phyloP scores from a whole-genome alignment of 305 asterid genomes.

The Fraxinus nigra region DNA sequence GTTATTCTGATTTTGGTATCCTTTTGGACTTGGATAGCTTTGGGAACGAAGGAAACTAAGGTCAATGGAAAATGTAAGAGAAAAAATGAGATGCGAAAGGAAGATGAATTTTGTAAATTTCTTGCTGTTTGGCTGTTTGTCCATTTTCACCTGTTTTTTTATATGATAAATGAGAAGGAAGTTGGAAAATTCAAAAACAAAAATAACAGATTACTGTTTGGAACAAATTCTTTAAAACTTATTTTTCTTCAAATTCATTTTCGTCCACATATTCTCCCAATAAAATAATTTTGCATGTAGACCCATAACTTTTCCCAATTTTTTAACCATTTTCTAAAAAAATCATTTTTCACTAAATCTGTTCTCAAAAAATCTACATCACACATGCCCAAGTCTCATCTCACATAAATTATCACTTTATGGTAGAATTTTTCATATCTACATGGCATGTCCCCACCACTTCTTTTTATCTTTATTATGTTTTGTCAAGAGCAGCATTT shows the following conservation, averaged over 20 bases:
- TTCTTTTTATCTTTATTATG: neutral
- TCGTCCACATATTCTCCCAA: neutral
- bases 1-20: neutral
- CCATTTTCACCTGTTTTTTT: neutral
- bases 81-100: neutral
- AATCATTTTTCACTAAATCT: too few species aligned
- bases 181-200: neutral
- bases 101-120: neutral
- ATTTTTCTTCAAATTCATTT: neutral
- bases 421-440: neutral
- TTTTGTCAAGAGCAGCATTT: neutral
- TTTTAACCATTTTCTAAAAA: neutral
- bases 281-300: neutral
- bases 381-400: neutral
- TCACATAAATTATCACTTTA: neutral
- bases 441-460: neutral
- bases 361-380: neutral
- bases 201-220: neutral
- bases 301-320: neutral
- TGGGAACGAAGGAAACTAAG: neutral
- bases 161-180: neutral
- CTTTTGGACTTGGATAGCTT: neutral
- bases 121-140: neutral
- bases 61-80: neutral
- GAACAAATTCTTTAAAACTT: neutral